Evolutionary conservation across 1,139 yeast genomes (phyloP).

Genomic region (Kurtzmaniella quercitrusa): DNA sequence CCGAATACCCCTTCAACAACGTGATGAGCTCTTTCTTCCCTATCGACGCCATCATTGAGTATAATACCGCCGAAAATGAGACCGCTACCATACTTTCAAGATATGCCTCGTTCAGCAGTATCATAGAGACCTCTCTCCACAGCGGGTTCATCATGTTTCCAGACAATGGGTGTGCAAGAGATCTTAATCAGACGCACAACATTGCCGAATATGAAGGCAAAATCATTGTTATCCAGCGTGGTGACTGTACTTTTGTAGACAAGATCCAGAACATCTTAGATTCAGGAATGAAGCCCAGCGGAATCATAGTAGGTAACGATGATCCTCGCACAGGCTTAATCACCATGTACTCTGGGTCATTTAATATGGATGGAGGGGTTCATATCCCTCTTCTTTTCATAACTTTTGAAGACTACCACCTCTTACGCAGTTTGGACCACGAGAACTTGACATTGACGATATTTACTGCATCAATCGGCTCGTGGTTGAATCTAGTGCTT

Average conservation of each 20-base stretch:
- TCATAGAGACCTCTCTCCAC: conserved; percentile 21
- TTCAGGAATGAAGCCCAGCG: conserved; percentile 27
- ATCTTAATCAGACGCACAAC: conserved; percentile 9
- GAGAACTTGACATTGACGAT: conserved; percentile 10
- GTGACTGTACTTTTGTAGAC: conserved; percentile 40
- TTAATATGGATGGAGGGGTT: conserved; percentile 35
- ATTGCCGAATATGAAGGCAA: conserved; percentile 17
- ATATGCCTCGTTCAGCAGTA: conserved; percentile 42
- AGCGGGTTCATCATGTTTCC: conserved; percentile 26
- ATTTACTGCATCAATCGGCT: conserved; percentile 34
- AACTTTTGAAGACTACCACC: conserved; percentile 31
- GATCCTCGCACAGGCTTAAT: conserved; percentile 36
- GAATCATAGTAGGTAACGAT: conserved; percentile 39
- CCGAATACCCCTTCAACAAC: conserved; percentile 34
- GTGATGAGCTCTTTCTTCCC: conserved; percentile 42
- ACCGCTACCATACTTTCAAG: conserved; percentile 28
- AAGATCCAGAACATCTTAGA: conserved; percentile 30
- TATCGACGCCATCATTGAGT: conserved; percentile 31
- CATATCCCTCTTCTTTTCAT: conserved; percentile 36
- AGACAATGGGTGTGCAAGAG: conserved; percentile 25
- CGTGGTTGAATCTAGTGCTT: conserved; percentile 35
- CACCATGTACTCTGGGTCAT: conserved; percentile 41
- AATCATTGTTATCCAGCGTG: conserved; percentile 33
- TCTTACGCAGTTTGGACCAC: conserved; percentile 10
- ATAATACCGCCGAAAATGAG: conserved; percentile 17